These are phyloP conservation scores for Citrullus amarus DNA, from an alignment of 306 rosid species.

Conservation along the genomic window DNA sequence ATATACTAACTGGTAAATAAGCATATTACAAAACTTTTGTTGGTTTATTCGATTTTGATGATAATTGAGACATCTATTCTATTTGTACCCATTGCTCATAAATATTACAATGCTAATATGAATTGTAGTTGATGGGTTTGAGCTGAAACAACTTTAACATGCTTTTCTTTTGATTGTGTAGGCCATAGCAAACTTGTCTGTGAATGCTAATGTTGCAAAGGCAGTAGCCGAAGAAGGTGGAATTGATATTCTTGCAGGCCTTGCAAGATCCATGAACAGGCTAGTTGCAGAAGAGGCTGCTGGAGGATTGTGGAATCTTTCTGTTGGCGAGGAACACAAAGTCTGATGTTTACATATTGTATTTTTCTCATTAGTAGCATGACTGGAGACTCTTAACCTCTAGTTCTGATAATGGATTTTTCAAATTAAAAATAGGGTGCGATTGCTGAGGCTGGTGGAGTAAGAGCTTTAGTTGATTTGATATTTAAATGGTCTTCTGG, in stretches of 20 bases:
- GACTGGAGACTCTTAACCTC: constrained; percentile 10
- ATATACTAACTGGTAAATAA: not conserved
- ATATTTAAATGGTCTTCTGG: constrained; percentile 96
- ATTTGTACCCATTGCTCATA: not conserved
- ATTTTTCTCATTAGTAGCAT: not conserved
- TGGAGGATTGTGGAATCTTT: constrained; percentile 98
- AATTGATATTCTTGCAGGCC: constrained; percentile 83
- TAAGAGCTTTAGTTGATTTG: constrained; percentile 91
- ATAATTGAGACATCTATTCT: not conserved
- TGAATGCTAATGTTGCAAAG: constrained; percentile 90
- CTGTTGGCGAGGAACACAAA: constrained; percentile 99
- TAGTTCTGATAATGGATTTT: constrained; percentile 13
- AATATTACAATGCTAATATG: not conserved
- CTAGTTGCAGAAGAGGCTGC: constrained; percentile 99
- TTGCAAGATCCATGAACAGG: constrained; percentile 96
- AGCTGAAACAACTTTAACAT: constrained; percentile 2
- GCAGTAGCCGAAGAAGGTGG: constrained; percentile 99
- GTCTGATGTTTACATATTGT: constrained; percentile 29
- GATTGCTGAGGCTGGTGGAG: constrained; percentile 97
- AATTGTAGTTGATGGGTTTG: constrained; percentile 1
- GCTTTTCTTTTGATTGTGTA: constrained; percentile 14
- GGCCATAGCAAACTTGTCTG: constrained; percentile 99
- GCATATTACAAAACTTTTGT: not conserved
- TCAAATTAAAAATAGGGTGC: constrained; percentile 51
- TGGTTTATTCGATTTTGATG: not conserved